phyloP scores from a whole-genome alignment of 306 rosid genomes.

The Leucaena leucocephala region DNA sequence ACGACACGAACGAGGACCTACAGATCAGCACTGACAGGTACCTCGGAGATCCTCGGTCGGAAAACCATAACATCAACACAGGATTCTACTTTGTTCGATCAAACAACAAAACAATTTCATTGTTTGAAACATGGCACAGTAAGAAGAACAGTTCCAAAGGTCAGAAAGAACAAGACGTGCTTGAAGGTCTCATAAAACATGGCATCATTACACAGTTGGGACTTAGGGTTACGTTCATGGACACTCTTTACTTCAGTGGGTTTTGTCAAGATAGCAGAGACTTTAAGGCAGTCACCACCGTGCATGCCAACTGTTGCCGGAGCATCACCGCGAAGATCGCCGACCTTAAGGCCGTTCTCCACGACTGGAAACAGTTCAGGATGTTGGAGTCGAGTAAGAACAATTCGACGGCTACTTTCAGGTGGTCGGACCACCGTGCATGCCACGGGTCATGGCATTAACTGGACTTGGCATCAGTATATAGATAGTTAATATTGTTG shows the following conservation, averaged over 20 bases:
- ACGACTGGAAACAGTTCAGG: conserved; percentile 74
- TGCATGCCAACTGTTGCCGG: conserved; percentile 85
- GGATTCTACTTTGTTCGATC: conserved; percentile 73
- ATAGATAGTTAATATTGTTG: background rate
- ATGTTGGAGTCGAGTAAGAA: conserved; percentile 22
- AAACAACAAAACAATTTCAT: conserved; percentile 63
- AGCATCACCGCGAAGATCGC: conserved; percentile 61
- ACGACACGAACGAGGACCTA: conserved; percentile 53
- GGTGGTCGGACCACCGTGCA: conserved; percentile 51
- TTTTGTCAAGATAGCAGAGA: conserved; percentile 80
- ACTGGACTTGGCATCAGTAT: background rate
- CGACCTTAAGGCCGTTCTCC: conserved; percentile 50
- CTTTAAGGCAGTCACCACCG: conserved; percentile 53
- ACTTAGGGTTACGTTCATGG: conserved; percentile 67
- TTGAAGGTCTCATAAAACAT: conserved; percentile 3
- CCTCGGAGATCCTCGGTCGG: conserved; percentile 54
- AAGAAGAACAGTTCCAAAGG: conserved; percentile 59
- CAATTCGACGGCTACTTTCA: conserved; percentile 10
- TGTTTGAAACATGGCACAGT: conserved; percentile 68
- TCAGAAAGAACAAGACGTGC: conserved; percentile 78
- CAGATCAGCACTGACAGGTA: conserved; percentile 68
- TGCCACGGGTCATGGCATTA: conserved; percentile 65
- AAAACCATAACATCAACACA: conserved; percentile 57
- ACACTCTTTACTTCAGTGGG: conserved; percentile 78
- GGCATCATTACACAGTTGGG: conserved; percentile 50